phyloP scores from a whole-genome alignment of 305 asterid species.

The Stenogyne calaminthoides region DNA sequence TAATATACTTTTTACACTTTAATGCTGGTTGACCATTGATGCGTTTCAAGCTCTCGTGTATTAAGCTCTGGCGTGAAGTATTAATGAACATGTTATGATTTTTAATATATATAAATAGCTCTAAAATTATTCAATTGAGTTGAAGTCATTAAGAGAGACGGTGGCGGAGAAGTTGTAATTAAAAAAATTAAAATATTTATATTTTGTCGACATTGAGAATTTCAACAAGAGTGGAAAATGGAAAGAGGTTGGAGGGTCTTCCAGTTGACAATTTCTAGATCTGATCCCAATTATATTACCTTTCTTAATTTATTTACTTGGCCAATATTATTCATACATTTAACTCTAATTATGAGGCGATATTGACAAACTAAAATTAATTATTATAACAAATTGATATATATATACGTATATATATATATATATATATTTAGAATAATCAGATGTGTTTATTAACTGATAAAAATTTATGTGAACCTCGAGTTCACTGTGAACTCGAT shows the following conservation, averaged over 20 bases:
- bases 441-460: too few relatives aligned
- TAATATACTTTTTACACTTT: background rate
- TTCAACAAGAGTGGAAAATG: slow-evolving; percentile 33
- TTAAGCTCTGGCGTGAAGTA: slow-evolving; percentile 39
- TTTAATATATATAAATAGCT: background rate
- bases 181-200: background rate
- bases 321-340: too few relatives aligned
- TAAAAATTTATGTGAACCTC: too few relatives aligned
- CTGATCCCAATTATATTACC: slow-evolving; percentile 54
- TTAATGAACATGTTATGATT: slow-evolving; percentile 26
- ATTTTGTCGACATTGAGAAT: background rate
- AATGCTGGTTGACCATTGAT: background rate
- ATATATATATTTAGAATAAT: too few relatives aligned
- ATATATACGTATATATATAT: too few relatives aligned
- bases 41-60: background rate
- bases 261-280: slow-evolving; percentile 41
- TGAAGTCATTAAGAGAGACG: slow-evolving; percentile 15
- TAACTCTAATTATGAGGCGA: too few relatives aligned
- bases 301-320: slow-evolving; percentile 41
- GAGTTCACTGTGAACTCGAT: too few relatives aligned
- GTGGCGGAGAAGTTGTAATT: slow-evolving; percentile 31
- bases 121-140: background rate
- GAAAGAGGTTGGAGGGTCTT: slow-evolving; percentile 44
- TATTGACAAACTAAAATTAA: too few relatives aligned
- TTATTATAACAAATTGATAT: too few relatives aligned